Conservation (phyloP, 768 basidiomycete genomes). For the Boletus insuetus region DNA sequence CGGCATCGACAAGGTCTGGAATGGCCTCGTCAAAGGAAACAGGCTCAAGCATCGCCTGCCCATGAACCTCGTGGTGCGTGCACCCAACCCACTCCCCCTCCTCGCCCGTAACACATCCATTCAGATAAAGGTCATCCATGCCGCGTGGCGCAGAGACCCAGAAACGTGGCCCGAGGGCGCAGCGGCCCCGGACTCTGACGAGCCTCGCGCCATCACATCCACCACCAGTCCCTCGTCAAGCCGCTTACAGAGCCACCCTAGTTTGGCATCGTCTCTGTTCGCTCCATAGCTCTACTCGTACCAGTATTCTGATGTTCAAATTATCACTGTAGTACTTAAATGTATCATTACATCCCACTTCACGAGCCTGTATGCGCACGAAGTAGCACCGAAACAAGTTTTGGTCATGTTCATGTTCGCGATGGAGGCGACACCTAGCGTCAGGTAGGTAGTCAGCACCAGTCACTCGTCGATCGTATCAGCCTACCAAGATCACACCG, state of each 20-base stretch:
- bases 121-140: constrained; percentile 71
- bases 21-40: constrained; percentile 55
- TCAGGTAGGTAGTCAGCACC: constrained; percentile 12
- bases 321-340: background rate
- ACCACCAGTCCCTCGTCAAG: background rate
- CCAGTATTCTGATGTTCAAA: background rate
- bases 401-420: constrained; percentile 46
- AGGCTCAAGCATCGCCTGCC: constrained; percentile 61
- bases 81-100: background rate
- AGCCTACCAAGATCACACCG: constrained; percentile 88
- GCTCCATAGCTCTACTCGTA: background rate
- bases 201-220: constrained; percentile 27
- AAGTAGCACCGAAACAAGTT: too few species aligned
- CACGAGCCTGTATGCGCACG: background rate
- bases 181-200: constrained; percentile 61
- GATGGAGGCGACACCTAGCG: constrained; percentile 77
- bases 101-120: constrained; percentile 4
- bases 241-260: constrained; percentile 1
- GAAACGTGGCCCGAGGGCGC: constrained; percentile 71
- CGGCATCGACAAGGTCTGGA: constrained; percentile 62
- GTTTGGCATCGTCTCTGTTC: background rate
- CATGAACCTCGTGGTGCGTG: constrained; percentile 58
- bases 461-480: background rate
- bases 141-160: constrained; percentile 69
- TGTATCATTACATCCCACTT: constrained; percentile 7